Evolutionary conservation across 23 red algal species (phyloP).

Genomic region (Agarophyton chilense): DNA sequence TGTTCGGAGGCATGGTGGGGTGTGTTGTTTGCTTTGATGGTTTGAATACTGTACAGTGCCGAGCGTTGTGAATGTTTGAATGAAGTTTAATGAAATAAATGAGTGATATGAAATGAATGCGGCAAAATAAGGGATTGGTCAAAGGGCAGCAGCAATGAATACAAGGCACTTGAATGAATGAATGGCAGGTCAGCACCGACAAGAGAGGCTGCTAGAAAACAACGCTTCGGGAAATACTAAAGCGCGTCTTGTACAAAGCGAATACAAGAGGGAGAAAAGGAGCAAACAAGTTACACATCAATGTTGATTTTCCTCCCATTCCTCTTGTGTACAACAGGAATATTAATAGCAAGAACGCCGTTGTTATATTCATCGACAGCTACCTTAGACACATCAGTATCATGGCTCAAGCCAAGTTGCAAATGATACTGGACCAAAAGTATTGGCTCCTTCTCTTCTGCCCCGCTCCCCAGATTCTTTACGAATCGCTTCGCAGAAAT

Average conservation of each 20-base stretch:
- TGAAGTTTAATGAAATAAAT: too few species aligned
- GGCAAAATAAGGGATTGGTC: too few species aligned
- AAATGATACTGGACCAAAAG: not conserved
- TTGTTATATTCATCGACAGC: not conserved
- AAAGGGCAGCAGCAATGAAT: too few species aligned
- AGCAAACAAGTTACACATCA: not conserved
- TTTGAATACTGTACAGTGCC: too few species aligned
- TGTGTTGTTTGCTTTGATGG: too few species aligned
- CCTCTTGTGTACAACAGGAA: not conserved
- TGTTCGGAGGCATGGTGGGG: too few species aligned
- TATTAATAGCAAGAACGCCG: not conserved
- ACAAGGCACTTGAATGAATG: too few species aligned
- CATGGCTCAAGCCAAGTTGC: conserved; percentile 9
- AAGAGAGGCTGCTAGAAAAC: too few species aligned
- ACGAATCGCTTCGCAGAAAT: conserved; percentile 9
- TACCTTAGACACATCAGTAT: not conserved
- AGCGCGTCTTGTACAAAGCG: not conserved
- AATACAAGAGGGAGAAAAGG: not conserved
- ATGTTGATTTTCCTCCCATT: not conserved
- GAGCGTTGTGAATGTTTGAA: too few species aligned
- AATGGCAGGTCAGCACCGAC: too few species aligned
- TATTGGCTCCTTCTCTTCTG: not conserved
- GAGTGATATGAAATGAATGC: too few species aligned
- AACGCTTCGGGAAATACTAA: too few species aligned
- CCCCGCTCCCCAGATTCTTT: not conserved